These are phyloP conservation scores for Talaromyces rugulosus DNA, from an alignment of 2,329 filamentous ascomycete genomes.

Conservation along the genomic window DNA sequence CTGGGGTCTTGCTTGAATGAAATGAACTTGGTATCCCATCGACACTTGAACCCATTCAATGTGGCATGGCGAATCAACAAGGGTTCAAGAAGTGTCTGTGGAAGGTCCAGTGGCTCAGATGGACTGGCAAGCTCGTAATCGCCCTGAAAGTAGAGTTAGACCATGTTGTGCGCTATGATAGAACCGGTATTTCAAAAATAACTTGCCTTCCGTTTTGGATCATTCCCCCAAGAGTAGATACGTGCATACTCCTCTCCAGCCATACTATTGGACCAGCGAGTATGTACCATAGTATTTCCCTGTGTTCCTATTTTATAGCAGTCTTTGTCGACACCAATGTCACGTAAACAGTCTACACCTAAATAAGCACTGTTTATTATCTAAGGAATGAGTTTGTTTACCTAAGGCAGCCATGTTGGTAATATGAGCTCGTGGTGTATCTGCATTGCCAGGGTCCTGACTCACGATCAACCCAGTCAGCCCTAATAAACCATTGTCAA, in stretches of 20 bases:
- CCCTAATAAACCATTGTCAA: constrained; percentile 24
- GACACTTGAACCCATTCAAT: background rate
- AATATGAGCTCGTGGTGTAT: constrained; percentile 58
- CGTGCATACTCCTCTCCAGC: constrained; percentile 50
- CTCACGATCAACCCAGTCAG: constrained; percentile 53
- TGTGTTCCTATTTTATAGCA: constrained; percentile 34
- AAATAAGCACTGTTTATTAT: background rate
- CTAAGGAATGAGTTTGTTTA: constrained; percentile 4
- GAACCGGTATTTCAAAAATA: background rate
- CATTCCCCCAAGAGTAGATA: constrained; percentile 50
- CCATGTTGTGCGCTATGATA: background rate
- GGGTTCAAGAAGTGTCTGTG: background rate
- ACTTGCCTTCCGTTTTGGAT: constrained; percentile 38
- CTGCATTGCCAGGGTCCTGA: constrained; percentile 46
- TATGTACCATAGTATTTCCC: constrained; percentile 43
- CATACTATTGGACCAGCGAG: constrained; percentile 51
- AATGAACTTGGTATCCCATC: background rate
- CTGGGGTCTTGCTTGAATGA: background rate
- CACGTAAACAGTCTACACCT: constrained; percentile 47
- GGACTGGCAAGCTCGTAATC: background rate
- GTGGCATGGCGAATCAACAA: constrained; percentile 16
- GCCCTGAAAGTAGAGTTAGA: constrained; percentile 18
- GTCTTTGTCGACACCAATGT: constrained; percentile 48
- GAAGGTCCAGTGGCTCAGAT: background rate
- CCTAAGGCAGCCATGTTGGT: constrained; percentile 52